phyloP scores from a whole-genome alignment of 805 yeast genomes.

The Gaillardinia entomophila region DNA sequence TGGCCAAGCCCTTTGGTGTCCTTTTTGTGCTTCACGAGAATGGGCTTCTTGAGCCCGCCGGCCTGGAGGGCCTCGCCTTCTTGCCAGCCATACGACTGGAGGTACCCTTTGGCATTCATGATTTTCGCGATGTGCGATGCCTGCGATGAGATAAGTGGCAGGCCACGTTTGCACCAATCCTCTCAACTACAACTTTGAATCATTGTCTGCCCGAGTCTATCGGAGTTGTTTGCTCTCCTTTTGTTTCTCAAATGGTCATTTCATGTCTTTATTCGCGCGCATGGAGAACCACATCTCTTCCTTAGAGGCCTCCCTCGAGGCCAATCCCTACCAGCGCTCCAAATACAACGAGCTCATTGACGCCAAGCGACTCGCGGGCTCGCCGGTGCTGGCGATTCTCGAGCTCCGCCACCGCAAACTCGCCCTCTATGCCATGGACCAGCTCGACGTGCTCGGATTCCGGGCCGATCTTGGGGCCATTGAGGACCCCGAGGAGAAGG shows the following conservation, averaged over 20 bases:
- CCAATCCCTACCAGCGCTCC: background rate
- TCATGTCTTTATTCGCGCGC: no score
- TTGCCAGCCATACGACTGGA: slow-evolving; percentile 81
- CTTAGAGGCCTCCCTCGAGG: background rate
- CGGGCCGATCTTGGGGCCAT: background rate
- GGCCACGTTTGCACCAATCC: no score
- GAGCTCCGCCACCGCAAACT: background rate
- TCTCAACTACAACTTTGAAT: no score
- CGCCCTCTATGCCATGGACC: background rate
- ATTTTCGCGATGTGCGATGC: no score
- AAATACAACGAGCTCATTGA: background rate
- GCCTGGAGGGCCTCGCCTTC: slow-evolving; percentile 80
- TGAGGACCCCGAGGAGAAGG: background rate
- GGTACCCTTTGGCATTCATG: slow-evolving; percentile 74
- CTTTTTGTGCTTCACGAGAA: slow-evolving; percentile 82
- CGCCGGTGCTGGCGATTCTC: background rate
- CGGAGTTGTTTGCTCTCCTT: no score
- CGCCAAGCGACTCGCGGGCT: background rate
- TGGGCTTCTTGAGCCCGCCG: slow-evolving; percentile 82
- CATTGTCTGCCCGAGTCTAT: no score
- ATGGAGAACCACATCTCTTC: no score
- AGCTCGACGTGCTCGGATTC: background rate
- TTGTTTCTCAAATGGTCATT: no score
- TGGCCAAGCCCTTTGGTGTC: slow-evolving; percentile 91
- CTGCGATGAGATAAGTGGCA: no score